Base-by-base conservation (phyloP, 495 filamentous ascomycete genomes). In the Hamigera avellanea region DNA sequence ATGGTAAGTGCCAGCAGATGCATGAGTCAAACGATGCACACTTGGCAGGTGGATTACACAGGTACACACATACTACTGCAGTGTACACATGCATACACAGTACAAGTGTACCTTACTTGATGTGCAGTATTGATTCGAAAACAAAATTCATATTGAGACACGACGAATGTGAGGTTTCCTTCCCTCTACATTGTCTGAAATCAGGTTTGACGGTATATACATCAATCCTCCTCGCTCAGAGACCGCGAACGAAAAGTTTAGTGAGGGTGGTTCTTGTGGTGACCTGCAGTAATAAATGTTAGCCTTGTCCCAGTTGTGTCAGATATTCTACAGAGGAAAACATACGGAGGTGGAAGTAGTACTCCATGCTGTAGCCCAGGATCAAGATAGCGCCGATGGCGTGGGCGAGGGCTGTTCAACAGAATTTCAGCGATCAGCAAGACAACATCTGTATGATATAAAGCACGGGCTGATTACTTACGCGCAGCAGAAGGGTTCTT, bases 321-420 rank as follows among this genome's bases (percentile, higher is more conserved):
- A 30, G 28, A 5, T 4, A 30, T 30, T 8, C 28, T 14, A 5
- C 9, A 14, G 10, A 17, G 4, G 10, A 31, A 45, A 39, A 73
- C 86, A 58, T 78, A 98, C 91, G 86, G 46, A 96, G 76, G 66
- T 99, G 93, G 83, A 93, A 96, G 74, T 98, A 96, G 79, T 98
- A 98, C 64, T 91, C 82, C 67, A 95, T 82, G 44, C 81, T 81
- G 67, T 99, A 99, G 46, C 87, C 87, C 42, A 95, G 48, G 39
- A 74, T 58, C 41, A 89, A 59, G 33, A 98, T 61, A 46, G 67
- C 67, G 36, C 65, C 77, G 51, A 98, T 86, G 46, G 80, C 73
- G 61, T 98, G 91, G 43, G 85, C 68, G 46, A 96, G 66, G 42
- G 91, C 91, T 98, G 48, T 49, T 43, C 23, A 23, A 38, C 10